Evolutionary conservation across 768 basidiomycete genomes (phyloP), one percentile per base, ranked within the genome.

Genomic region (Termitomyces sp.): DNA sequence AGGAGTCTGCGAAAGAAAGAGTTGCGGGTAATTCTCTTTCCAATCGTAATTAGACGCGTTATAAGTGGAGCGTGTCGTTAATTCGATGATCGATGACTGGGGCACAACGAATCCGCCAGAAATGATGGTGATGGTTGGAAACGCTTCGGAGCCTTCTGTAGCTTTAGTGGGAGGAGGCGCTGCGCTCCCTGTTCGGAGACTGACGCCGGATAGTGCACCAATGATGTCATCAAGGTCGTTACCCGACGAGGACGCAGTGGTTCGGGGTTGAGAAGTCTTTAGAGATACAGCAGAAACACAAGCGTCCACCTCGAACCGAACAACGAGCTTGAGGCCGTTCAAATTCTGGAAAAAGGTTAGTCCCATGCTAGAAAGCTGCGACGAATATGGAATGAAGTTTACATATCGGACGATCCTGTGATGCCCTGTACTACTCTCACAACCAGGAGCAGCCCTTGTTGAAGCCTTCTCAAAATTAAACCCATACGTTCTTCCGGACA

Each of bases 1-100:
- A 2, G 77, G 71, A 0, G 86, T 90, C 65, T 86, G 84, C 6
- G 89, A 88, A 54, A 91, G 77, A 65, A 80, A 85, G 12, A 90
- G 69, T 65, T 90, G 88, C 0, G 84, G 81, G 66, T 83, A 89
- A 1, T 74, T 71, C 12, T 87, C 85, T 29, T 64, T 71, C 86
- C 86, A 89, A 63, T 86, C 73, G 57, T 74, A 73, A 4, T 66
- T 62, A 9, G 56, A 57, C 37, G 65, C 62, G 46, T 65, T 71
- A 16, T 54, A 66, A 29, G 68, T 64, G 7, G 76, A 73, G 35
- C 76, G 73, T 2, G 82, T 82, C 17, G 74, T 75, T 19, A 82
- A 64, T 62, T 83, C 81, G 35, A 82, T 64, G 50, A 80, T 69
- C 6, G 76, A 64, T 0, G 76, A 70, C 38, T 79, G 71, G 0